Evolutionary conservation across 2,329 filamentous ascomycete genomes (phyloP).

Genomic region (Cladosporium sp.): DNA sequence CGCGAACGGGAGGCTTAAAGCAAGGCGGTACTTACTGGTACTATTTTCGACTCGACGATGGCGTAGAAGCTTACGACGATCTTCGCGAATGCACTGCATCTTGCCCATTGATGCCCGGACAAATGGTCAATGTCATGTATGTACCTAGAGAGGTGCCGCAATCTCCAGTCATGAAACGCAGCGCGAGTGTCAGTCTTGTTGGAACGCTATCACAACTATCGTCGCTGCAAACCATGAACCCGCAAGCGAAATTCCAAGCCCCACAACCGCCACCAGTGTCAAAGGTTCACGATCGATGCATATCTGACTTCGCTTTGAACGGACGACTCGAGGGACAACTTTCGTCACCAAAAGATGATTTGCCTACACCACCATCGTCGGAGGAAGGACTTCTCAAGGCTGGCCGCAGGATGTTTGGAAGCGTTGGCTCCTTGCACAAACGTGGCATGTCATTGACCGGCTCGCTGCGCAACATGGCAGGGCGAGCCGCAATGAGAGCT

Average conservation of each 20-base stretch:
- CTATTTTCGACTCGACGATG: constrained; percentile 85
- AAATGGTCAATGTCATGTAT: constrained; percentile 77
- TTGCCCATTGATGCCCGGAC: constrained; percentile 84
- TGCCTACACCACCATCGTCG: neutral
- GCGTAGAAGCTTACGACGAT: constrained; percentile 71
- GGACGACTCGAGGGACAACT: constrained; percentile 21
- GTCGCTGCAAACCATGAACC: constrained; percentile 25
- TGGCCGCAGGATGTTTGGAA: constrained; percentile 3
- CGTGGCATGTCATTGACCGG: neutral
- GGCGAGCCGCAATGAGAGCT: neutral
- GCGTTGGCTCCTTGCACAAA: neutral
- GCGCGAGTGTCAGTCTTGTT: constrained; percentile 27
- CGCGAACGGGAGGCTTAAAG: constrained; percentile 73
- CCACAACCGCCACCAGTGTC: constrained; percentile 28
- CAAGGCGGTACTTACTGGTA: constrained; percentile 96
- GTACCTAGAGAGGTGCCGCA: constrained; percentile 62
- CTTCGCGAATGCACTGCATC: constrained; percentile 67
- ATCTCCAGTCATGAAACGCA: constrained; percentile 24
- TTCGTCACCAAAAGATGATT: neutral
- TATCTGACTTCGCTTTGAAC: constrained; percentile 28
- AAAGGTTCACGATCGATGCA: constrained; percentile 26
- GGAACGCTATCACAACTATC: constrained; percentile 18
- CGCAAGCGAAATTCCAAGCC: constrained; percentile 23
- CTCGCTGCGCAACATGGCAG: constrained; percentile 3
- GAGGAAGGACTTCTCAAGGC: neutral